phyloP scores from a whole-genome alignment of 805 yeast genomes.

The Wickerhamiella azyma region DNA sequence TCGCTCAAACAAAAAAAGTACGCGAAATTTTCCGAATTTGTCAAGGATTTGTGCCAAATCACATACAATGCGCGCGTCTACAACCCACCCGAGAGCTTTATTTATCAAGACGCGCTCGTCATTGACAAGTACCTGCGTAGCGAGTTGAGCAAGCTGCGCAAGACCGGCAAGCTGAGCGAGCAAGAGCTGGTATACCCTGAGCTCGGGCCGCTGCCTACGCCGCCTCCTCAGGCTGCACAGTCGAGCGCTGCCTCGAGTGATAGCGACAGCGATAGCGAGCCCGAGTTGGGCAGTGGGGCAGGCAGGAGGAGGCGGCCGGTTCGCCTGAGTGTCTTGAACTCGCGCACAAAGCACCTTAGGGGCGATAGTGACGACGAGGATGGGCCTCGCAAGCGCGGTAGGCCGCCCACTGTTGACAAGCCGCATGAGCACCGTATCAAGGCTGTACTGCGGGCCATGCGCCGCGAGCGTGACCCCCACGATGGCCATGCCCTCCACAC shows the following conservation, averaged over 20 bases:
- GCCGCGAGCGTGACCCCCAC: constrained; percentile 48
- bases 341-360: constrained; percentile 16
- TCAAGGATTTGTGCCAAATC: constrained; percentile 68
- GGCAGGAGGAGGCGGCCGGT: constrained; percentile 18
- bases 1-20: constrained; percentile 43
- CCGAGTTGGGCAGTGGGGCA: constrained; percentile 21
- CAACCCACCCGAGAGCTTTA: constrained; percentile 55
- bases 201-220: constrained; percentile 49
- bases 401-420: constrained; percentile 83
- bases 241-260: constrained; percentile 12
- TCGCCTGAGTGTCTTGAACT: constrained; percentile 17
- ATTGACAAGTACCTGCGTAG: constrained; percentile 39
- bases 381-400: constrained; percentile 55
- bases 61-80: constrained; percentile 83
- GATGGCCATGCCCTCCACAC: constrained; percentile 37
- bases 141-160: constrained; percentile 35
- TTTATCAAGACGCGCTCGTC: constrained; percentile 54
- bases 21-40: constrained; percentile 48
- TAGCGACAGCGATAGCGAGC: constrained; percentile 18
- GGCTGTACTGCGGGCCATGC: constrained; percentile 65
- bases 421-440: constrained; percentile 90
- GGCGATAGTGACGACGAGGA: constrained; percentile 26
- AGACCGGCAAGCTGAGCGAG: constrained; percentile 28
- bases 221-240: neutral
- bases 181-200: constrained; percentile 39